Conservation (phyloP, 306 rosid species). For the Luffa aegyptiaca region DNA sequence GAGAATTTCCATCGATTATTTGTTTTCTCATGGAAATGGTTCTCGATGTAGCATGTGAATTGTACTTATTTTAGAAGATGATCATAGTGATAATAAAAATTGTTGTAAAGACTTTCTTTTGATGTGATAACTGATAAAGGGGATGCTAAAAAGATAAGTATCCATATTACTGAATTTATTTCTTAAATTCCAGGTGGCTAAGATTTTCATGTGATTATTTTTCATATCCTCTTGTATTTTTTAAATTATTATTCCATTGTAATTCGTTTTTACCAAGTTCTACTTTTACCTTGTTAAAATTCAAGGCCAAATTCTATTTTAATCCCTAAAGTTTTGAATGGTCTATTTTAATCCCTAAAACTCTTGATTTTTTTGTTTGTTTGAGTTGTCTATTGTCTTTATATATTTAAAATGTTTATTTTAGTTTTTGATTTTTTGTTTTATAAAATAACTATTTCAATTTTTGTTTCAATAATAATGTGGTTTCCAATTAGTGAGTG, state of each 20-base stretch:
- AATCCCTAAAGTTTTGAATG: too few species aligned
- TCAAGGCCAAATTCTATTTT: too few species aligned
- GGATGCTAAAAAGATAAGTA: background rate
- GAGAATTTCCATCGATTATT: slow-evolving; percentile 1
- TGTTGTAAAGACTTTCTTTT: background rate
- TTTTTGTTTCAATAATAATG: too few species aligned
- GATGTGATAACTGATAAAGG: background rate
- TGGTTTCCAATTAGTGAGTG: too few species aligned
- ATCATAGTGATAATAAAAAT: background rate
- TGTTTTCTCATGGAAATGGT: background rate
- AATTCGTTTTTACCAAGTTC: background rate
- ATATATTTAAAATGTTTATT: too few species aligned
- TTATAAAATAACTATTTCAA: too few species aligned
- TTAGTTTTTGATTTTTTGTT: too few species aligned
- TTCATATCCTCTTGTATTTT: background rate
- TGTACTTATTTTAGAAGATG: background rate
- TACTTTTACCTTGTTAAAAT: too few species aligned
- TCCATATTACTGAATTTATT: background rate
- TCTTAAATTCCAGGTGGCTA: background rate
- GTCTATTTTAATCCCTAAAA: too few species aligned
- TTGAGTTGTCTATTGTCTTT: too few species aligned
- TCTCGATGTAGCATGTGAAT: background rate
- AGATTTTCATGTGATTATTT: background rate
- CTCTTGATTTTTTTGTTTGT: too few species aligned
- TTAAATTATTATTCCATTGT: background rate